Base-by-base conservation (phyloP, 2,329 filamentous ascomycete species). In the Cercospora zeae-maydis region DNA sequence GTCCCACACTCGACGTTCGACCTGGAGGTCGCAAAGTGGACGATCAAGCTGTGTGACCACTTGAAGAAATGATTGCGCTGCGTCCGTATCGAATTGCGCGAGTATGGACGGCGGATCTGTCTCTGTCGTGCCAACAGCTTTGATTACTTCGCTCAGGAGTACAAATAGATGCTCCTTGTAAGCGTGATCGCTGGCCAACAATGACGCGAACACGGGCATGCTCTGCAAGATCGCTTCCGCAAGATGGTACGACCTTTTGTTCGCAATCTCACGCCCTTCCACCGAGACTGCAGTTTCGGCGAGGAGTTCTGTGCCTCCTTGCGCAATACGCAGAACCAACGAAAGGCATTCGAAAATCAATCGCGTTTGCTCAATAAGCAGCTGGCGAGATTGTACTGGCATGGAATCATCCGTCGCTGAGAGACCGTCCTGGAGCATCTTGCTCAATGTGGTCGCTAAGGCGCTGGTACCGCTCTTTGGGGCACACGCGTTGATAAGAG, bases 71-170 rank as follows among this genome's bases (percentile, higher is more conserved):
- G 90, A 88, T 70, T 91, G 92, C 10, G 93, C 91, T 8, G 91
- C 88, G 60, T 91, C 87, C 9, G 91, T 84, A 1, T 92, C 92
- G 6, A 99, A 81, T 73, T 96, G 92, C 33, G 93, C 93, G 21
- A 99, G 85, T n/a, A 99, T 82, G 6, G 93, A 97, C n/a, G 92
- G 91, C 0, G 93, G 92, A 69, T 97, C 92, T n/a, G 82, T 83
- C 31, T 83, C 69, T 31, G 63, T 62, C 27, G 66, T 60, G 39
- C 64, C 66, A 14, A 69, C 62, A 13, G 67, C 56, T 24, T 63
- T 61, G 6, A 72, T 61, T 9, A 73, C 31, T 52, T 72, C 69
- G 11, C 58, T 36, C 19, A 74, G 64, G 2, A 71, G 57, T 4
- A 56, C 37, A 11, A 67, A 67, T 11, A 72, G 45, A 9, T 69